Base-by-base conservation (phyloP, 345 rosid species). In the Pelargonium nanum region DNA sequence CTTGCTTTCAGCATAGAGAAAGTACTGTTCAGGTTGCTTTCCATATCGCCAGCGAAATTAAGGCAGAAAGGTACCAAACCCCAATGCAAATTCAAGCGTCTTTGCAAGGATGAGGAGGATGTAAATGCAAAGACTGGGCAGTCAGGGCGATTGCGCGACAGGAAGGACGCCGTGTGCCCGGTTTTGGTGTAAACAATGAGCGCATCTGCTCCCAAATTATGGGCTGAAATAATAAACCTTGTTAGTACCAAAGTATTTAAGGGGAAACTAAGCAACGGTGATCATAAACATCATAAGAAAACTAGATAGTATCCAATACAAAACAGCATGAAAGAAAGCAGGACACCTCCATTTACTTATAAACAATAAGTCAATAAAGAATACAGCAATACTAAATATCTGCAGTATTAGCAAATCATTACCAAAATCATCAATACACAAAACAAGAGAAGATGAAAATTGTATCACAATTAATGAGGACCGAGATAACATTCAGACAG, bases 81-180 rank as follows among this genome's bases (percentile, higher is more conserved):
- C 99, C 99, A 93, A 72, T 87, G 94, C 25, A 93, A 75, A 74
- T 93, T 93, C 75, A 93, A 74, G 40, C 90, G 83, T 72, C 99
- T 89, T 58, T 97, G 62, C 55, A 93, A 78, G 0, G 97, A 85
- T 53, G 92, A 73, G 2, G 87, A 74, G 62, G 74, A 76, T 34
- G 99, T 89, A 68, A 93, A 93, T 25, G 99, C 97, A 63, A 93
- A 89, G 72, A 93, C 86, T 17, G 99, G 99, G 66, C 99, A 93
- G 76, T 93, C 97, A 12, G 99, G 99, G 45, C 96, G 86, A 74
- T 96, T 89, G 13, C 97, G 79, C 4, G 97, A 93, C 58, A 93
- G 73, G 34, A 89, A 79, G 55, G 96, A 85, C 20, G 99, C 97
- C 97, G 87, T 93, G 80, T 93, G 95, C 55, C 99, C 96, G 6